phyloP scores from a whole-genome alignment of 192 early-diverging fungal genomes.

The Piromyces sp. region DNA sequence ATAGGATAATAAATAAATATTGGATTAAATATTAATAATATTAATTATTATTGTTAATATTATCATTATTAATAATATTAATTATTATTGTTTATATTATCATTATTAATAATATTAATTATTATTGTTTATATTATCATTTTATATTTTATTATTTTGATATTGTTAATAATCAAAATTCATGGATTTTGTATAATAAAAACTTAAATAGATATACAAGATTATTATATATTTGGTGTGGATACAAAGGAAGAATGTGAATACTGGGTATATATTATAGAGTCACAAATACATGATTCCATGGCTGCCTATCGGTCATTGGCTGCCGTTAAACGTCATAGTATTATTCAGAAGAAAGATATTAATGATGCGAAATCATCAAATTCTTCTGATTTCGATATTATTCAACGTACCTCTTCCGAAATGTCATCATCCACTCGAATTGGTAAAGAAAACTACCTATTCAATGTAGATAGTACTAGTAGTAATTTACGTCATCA shows the following conservation, averaged over 20 bases:
- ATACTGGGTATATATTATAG: not conserved
- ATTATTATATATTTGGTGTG: not conserved
- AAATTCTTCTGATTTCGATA: not conserved
- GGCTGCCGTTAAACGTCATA: not conserved
- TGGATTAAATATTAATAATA: too few species aligned
- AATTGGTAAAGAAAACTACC: not conserved
- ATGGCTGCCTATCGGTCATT: not conserved
- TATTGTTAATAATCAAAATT: too few species aligned
- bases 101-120: too few species aligned
- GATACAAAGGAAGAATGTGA: not conserved
- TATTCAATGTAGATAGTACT: not conserved
- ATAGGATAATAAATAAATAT: too few species aligned
- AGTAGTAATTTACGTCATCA: not conserved
- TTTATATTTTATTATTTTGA: too few species aligned
- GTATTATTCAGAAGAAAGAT: not conserved
- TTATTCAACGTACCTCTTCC: not conserved
- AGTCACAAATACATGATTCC: not conserved
- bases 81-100: too few species aligned
- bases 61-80: too few species aligned
- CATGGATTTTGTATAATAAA: too few species aligned
- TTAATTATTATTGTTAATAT: too few species aligned
- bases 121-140: too few species aligned
- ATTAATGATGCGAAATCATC: not conserved
- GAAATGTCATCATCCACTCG: not conserved
- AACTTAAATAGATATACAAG: not conserved